Base-by-base conservation (phyloP, 202 grass and related monocot species). In the Digitaria exilis region DNA sequence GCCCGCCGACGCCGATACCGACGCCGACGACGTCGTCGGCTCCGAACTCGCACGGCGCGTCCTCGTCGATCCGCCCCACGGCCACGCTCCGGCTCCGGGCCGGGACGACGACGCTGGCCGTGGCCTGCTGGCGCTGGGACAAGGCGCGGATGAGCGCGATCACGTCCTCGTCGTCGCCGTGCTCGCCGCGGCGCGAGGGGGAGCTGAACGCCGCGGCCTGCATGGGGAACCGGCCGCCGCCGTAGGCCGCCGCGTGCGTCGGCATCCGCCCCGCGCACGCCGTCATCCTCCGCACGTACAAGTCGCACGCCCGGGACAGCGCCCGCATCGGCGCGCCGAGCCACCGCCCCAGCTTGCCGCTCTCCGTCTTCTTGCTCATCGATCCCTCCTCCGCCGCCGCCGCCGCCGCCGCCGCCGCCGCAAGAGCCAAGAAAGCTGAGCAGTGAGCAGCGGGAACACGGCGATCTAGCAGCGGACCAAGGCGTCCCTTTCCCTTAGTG, bases 51-150 rank as follows among this genome's bases (percentile, higher is more conserved):
- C 74, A 85, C 61, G 94, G 91, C 34, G 73, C 57, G 79, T 93
- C 90, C 86, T 96, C 93, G 74, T 96, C 93, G 54, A 96, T 96
- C 73, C 90, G 39, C 66, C 84, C 93, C 1, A 93, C 80, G 4
- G 62, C 81, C 34, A 93, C 84, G 82, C 91, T 97, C 17, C 88
- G 91, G 85, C 91, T 97, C 65, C 91, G 74, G 7, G 56, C 48
- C 21, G 86, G 61, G 9, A 82, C 66, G 30, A 16, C 1, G 24
- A 31, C 50, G 10, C 11, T 5, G 8, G 37, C 17, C 3, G 7
- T 11, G 41, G 5, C 45, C 1, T 32, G 48, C 9, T 76, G 88
- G 25, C 69, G 75, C 55, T 50, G 79, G 3, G 94, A 97, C 75
- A 81, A 59, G 62, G 89, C 87, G 37, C 86, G 91, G 4, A 93